A percentile compares a stretch with the other conserved stretches of the same genome.
Conservation (phyloP, 2,329 filamentous ascomycete species). For the Trichophyton equinum region DNA sequence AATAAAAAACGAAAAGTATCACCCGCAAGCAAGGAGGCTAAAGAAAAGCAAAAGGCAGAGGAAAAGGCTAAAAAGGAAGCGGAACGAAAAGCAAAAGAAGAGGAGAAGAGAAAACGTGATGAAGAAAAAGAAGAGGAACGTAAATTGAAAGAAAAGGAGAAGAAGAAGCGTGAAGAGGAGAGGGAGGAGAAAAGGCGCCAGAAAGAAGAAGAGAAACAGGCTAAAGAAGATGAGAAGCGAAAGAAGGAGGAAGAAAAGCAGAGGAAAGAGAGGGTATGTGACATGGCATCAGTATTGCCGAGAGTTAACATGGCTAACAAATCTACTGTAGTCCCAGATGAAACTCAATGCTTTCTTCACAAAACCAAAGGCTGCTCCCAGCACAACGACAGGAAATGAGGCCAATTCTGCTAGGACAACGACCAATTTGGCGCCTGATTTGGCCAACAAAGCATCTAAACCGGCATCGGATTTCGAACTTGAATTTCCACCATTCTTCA, state of each 20-base stretch:
- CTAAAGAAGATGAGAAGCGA: constrained; percentile 27
- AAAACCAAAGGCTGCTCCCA: constrained; percentile 24
- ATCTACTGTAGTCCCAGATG: constrained; percentile 34
- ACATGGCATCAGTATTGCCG: constrained; percentile 36
- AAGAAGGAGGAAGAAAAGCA: constrained; percentile 21
- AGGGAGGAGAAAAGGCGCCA: constrained; percentile 36
- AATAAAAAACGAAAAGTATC: constrained; percentile 26
- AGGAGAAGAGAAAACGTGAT: constrained; percentile 35
- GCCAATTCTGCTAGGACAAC: constrained; percentile 7
- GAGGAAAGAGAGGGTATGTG: constrained; percentile 21
- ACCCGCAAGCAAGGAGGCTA: constrained; percentile 21
- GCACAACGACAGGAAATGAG: neutral
- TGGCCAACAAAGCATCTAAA: constrained; percentile 14
- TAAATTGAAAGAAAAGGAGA: constrained; percentile 34
- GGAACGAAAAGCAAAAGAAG: constrained; percentile 34
- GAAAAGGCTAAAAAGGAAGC: constrained; percentile 26
- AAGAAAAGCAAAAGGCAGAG: constrained; percentile 21
- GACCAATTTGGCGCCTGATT: constrained; percentile 12
- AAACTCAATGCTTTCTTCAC: constrained; percentile 40
- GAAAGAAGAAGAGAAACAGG: constrained; percentile 35
- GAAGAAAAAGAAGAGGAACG: constrained; percentile 36
- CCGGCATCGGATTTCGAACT: constrained; percentile 49
- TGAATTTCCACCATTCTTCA: constrained; percentile 67
- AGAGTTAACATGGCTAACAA: constrained; percentile 14
- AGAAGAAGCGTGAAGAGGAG: constrained; percentile 32